Percentiles rank a stretch among this genome's conserved stretches.
Conservation (phyloP, 2,329 filamentous ascomycete species). For the Stachybotrys echinatus region DNA sequence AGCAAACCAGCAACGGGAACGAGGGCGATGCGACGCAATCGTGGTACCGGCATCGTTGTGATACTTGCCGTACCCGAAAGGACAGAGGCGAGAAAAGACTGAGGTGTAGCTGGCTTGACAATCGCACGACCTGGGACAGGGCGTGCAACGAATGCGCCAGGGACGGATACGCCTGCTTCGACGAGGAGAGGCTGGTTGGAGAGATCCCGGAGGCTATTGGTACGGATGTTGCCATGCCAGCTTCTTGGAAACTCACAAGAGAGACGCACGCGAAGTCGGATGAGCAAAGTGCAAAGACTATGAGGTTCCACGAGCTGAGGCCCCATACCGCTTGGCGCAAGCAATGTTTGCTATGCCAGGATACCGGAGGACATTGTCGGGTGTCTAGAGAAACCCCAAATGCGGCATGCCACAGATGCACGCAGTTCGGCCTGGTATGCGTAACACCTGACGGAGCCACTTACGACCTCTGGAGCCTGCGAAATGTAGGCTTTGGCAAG, state of each 20-base stretch:
- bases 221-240: neutral
- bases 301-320: no score
- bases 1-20: no score
- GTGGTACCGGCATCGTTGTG: slow-evolving; percentile 19
- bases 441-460: slow-evolving; percentile 1
- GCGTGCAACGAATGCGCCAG: slow-evolving; percentile 1
- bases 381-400: slow-evolving; percentile 5
- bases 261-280: neutral
- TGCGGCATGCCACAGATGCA: slow-evolving; percentile 19
- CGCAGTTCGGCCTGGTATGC: slow-evolving; percentile 24
- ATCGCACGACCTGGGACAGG: slow-evolving; percentile 11
- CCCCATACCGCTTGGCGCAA: slow-evolving; percentile 10
- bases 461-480: slow-evolving; percentile 17
- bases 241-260: neutral
- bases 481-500: slow-evolving; percentile 24
- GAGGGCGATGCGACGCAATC: no score
- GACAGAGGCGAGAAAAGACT: no score
- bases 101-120: slow-evolving; percentile 18
- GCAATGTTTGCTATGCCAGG: slow-evolving; percentile 9
- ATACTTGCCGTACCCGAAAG: no score
- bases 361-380: slow-evolving; percentile 12
- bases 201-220: neutral
- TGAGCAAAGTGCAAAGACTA: neutral
- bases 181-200: neutral
- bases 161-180: neutral